These are phyloP conservation scores for Scheffersomyces illinoinensis DNA, from an alignment of 1,139 yeast species.

Conservation along the genomic window DNA sequence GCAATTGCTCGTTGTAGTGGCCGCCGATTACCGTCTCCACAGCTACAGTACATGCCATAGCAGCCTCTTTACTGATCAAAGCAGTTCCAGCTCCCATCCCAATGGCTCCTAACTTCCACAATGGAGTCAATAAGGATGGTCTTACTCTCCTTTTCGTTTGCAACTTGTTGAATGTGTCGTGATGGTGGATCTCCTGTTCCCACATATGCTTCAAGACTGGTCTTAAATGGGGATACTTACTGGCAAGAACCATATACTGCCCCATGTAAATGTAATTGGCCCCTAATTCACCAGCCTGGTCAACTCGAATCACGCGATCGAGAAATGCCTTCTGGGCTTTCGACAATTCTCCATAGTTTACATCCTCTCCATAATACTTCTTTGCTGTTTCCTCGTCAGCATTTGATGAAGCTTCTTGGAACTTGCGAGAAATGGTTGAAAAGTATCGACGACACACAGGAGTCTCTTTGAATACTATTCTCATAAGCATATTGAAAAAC, in stretches of 20 bases:
- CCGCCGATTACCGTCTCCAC: constrained; percentile 98
- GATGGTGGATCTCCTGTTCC: constrained; percentile 96
- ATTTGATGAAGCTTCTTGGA: not conserved
- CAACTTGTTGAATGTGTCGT: constrained; percentile 73
- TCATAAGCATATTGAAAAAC: not conserved
- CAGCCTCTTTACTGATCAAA: constrained; percentile 86
- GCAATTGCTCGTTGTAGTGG: constrained; percentile 87
- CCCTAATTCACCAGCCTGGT: constrained; percentile 98
- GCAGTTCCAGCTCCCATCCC: constrained; percentile 89
- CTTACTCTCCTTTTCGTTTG: constrained; percentile 81
- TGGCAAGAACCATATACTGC: constrained; percentile 75
- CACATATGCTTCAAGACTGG: constrained; percentile 91
- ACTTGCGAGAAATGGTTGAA: not conserved
- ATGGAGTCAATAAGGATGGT: constrained; percentile 86
- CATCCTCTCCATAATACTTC: constrained; percentile 22
- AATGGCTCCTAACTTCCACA: constrained; percentile 91
- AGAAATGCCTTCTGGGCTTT: constrained; percentile 69
- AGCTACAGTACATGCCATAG: constrained; percentile 99
- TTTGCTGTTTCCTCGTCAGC: constrained; percentile 10
- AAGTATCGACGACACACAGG: not conserved
- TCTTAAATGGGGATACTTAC: constrained; percentile 67
- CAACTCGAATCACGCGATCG: constrained; percentile 82
- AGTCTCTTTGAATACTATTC: not conserved
- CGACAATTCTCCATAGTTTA: constrained; percentile 45
- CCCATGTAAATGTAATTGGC: constrained; percentile 94